Evolutionary conservation across 441 rosid species (phyloP).

Genomic region (Pelargonium fulgidum): DNA sequence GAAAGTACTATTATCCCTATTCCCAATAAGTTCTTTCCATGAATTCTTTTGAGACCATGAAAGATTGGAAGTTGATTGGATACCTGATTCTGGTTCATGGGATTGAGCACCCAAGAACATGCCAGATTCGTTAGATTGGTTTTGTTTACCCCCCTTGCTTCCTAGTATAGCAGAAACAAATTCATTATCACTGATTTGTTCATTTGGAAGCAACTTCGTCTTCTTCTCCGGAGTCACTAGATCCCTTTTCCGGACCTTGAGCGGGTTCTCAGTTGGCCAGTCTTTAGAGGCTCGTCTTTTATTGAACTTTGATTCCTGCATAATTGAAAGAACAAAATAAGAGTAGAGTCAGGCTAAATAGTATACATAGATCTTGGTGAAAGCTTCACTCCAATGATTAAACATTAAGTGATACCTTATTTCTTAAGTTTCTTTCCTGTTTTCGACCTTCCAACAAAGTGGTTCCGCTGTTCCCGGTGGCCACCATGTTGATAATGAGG

Average conservation of each 20-base stretch:
- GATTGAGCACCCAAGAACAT: constrained; percentile 1
- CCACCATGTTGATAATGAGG: constrained; percentile 46
- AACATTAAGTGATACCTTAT: constrained; percentile 36
- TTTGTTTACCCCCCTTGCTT: background rate
- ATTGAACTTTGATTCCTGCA: constrained; percentile 35
- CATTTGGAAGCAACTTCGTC: background rate
- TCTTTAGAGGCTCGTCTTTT: constrained; percentile 23
- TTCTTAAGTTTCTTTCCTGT: constrained; percentile 17
- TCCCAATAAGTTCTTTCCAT: constrained; percentile 6
- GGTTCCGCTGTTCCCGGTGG: constrained; percentile 25
- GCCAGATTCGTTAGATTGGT: background rate
- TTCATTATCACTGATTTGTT: background rate
- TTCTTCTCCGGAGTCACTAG: background rate
- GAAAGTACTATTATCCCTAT: constrained; percentile 1
- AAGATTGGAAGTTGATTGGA: constrained; percentile 1
- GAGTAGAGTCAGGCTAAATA: constrained; percentile 5
- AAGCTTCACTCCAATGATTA: background rate
- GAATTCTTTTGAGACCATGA: constrained; percentile 9
- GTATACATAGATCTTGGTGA: background rate
- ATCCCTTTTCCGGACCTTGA: constrained; percentile 7
- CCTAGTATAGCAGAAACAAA: background rate
- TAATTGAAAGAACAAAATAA: constrained; percentile 22
- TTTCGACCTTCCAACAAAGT: constrained; percentile 18
- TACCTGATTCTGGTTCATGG: background rate
- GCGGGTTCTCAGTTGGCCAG: constrained; percentile 2